Evolutionary conservation across 2,329 filamentous ascomycete species (phyloP).

Genomic region (Fusarium burgessii): DNA sequence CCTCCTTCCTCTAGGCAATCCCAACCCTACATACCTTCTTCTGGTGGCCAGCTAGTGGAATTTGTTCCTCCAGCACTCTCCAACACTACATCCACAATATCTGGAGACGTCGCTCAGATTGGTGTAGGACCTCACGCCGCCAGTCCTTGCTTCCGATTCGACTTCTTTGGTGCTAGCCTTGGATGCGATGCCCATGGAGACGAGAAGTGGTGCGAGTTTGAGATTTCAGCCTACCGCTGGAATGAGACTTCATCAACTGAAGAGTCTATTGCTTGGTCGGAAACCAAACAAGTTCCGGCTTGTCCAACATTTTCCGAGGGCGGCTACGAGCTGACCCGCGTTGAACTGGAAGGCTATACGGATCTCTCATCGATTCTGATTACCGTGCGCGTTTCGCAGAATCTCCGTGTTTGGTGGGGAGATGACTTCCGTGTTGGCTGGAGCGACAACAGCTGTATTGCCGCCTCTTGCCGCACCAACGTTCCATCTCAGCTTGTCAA

Average conservation of each 20-base stretch:
- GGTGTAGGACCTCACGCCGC: slow-evolving; percentile 54
- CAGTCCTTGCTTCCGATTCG: slow-evolving; percentile 55
- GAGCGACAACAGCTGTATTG: slow-evolving; percentile 57
- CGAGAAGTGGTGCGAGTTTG: slow-evolving; percentile 57
- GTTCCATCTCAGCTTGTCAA: slow-evolving; percentile 46
- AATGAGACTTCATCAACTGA: slow-evolving; percentile 50
- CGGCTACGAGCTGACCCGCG: slow-evolving; percentile 51
- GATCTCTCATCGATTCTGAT: slow-evolving; percentile 56
- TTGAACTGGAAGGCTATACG: slow-evolving; percentile 54
- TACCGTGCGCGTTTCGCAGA: slow-evolving; percentile 52
- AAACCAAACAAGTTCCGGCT: slow-evolving; percentile 54
- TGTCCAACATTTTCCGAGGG: slow-evolving; percentile 52
- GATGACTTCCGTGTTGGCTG: slow-evolving; percentile 57
- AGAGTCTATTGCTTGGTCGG: slow-evolving; percentile 55
- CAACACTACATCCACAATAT: slow-evolving; percentile 39
- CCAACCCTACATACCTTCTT: slow-evolving; percentile 54
- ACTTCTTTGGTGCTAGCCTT: slow-evolving; percentile 55
- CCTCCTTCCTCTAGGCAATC: slow-evolving; percentile 50
- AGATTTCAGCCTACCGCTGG: slow-evolving; percentile 57
- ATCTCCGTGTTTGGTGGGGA: slow-evolving; percentile 57
- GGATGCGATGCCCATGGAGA: slow-evolving; percentile 53
- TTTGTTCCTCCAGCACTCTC: slow-evolving; percentile 55
- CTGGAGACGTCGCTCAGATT: slow-evolving; percentile 55
- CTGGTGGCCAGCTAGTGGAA: slow-evolving; percentile 55
- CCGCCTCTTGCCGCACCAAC: slow-evolving; percentile 52